These are phyloP conservation scores for Gnaphalium uliginosum DNA, from an alignment of 129 eudicot genomes.

Conservation along the genomic window DNA sequence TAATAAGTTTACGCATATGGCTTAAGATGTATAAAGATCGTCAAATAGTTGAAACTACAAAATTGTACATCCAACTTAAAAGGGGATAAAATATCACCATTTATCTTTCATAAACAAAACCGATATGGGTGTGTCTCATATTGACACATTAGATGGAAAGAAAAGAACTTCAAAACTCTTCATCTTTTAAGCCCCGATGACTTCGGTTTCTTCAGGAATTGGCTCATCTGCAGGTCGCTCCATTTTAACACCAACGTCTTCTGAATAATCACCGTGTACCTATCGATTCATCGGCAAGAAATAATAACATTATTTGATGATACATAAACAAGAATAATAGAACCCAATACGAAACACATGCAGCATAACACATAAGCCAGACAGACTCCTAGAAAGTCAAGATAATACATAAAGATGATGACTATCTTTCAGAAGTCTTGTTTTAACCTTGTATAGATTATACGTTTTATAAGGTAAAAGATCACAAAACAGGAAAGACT, in stretches of 20 bases:
- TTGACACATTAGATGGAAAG: neutral
- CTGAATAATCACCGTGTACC: slow-evolving; percentile 2
- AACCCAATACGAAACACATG: neutral
- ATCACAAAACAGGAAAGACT: neutral
- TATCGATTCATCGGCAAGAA: neutral
- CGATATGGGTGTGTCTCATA: neutral
- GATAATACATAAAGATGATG: neutral
- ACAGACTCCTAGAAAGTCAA: neutral
- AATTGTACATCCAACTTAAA: neutral
- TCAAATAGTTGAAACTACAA: neutral
- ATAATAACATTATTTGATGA: neutral
- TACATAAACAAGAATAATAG: neutral
- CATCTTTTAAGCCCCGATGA: neutral
- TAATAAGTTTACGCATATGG: neutral
- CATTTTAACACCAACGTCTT: neutral
- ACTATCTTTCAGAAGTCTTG: neutral
- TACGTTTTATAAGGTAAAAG: neutral
- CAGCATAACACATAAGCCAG: neutral
- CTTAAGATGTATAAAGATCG: neutral
- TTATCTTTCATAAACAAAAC: neutral
- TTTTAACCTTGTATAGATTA: no score
- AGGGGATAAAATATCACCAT: neutral
- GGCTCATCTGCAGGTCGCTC: slow-evolving; percentile 3
- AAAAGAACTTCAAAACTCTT: neutral
- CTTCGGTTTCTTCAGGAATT: slow-evolving; percentile 1